These are phyloP conservation scores for Blastobotrys buckinghamii DNA, from an alignment of 1,139 yeast species.

Conservation along the genomic window DNA sequence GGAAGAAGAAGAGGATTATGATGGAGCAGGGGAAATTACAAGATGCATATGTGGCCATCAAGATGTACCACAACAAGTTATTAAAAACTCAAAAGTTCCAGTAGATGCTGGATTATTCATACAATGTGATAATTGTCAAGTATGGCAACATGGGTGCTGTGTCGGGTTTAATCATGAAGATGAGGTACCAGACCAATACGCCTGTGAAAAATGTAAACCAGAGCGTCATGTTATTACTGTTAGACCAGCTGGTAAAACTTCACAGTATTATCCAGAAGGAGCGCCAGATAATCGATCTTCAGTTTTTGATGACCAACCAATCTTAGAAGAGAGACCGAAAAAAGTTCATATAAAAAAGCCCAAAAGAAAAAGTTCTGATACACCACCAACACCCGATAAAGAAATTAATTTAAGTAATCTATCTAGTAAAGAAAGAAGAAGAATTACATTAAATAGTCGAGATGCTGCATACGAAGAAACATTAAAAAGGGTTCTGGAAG, in stretches of 20 bases:
- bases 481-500: constrained; percentile 63
- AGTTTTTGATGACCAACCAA: neutral
- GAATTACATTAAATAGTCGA: constrained; percentile 34
- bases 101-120: constrained; percentile 73
- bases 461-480: constrained; percentile 63
- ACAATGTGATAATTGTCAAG: constrained; percentile 88
- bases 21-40: constrained; percentile 53
- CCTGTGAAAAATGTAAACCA: constrained; percentile 89
- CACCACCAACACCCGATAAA: constrained; percentile 1
- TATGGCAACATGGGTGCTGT: constrained; percentile 97
- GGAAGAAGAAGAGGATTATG: constrained; percentile 14
- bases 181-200: constrained; percentile 83
- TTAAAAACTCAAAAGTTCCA: constrained; percentile 35
- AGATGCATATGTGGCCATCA: constrained; percentile 84
- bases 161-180: constrained; percentile 72
- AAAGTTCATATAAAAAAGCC: neutral
- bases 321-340: neutral
- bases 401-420: neutral
- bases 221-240: constrained; percentile 60
- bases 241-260: constrained; percentile 42
- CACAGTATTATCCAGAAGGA: constrained; percentile 37
- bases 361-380: constrained; percentile 3
- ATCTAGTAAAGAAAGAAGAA: constrained; percentile 15
- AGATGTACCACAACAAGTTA: constrained; percentile 48
- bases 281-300: constrained; percentile 4